A percentile compares a stretch with the other conserved stretches of the same genome.
Conservation (phyloP, 2,329 filamentous ascomycete genomes). For the Aspergillus texensis region DNA sequence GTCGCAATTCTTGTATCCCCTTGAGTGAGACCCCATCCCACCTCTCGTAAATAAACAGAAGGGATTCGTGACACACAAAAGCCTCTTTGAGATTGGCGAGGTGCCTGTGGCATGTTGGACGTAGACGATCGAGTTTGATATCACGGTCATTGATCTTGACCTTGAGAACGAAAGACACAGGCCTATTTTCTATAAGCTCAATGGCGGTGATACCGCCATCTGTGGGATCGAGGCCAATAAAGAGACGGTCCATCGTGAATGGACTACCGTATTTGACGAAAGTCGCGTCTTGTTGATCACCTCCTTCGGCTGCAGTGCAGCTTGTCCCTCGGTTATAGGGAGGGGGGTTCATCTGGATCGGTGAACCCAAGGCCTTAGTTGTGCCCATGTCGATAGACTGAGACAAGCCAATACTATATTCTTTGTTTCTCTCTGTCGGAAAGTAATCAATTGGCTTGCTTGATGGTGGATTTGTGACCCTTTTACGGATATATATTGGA, state of each 20-base stretch:
- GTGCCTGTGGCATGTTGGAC: conserved; percentile 7
- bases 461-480: too few species aligned
- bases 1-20: conserved; percentile 2
- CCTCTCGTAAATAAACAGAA: conserved; percentile 13
- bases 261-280: conserved; percentile 14
- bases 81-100: conserved; percentile 13
- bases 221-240: conserved; percentile 10
- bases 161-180: conserved; percentile 11
- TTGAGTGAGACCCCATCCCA: conserved; percentile 9
- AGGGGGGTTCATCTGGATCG: background rate
- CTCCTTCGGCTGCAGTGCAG: background rate
- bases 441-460: too few species aligned
- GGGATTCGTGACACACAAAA: conserved; percentile 5
- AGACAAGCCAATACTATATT: too few species aligned
- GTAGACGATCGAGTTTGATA: background rate
- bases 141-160: background rate
- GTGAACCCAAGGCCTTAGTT: background rate
- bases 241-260: conserved; percentile 12
- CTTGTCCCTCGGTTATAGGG: background rate
- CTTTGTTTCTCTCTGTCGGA: too few species aligned
- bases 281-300: too few species aligned
- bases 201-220: conserved; percentile 15
- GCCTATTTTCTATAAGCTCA: conserved; percentile 12
- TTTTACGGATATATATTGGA: too few species aligned
- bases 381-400: background rate